Base-by-base conservation (phyloP, 2,329 filamentous ascomycete genomes). In the Curvularia sp. region DNA sequence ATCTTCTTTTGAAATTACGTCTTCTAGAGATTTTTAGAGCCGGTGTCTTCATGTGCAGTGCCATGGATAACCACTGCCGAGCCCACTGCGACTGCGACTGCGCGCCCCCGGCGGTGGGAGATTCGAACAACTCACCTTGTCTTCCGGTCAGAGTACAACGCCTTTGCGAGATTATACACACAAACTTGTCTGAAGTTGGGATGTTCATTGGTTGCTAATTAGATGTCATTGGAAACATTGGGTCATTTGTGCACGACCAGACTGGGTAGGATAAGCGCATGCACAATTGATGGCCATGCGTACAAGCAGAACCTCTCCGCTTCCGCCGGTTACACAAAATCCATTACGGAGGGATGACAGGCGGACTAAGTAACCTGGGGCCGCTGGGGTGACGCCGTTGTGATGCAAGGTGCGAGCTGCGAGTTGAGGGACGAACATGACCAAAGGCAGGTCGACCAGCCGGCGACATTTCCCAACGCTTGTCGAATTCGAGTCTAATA, bases 41-140 rank as follows among this genome's bases (percentile, higher is more conserved):
- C 15, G 42, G 57, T 36, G 45, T 53, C 19, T 36, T 54, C 43
- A 64, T 66, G 60, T 59, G 51, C 34, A 49, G 23, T 30, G 41
- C 41, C 57, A 57, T 59, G 41, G 50, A 49, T 57, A 52, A 53
- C 59, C 47, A 59, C 61, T 47, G 45, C 45, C 39, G 51, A 43
- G 48, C 53, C 57, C 60, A 49, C 61, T 61, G 61, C 64, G 59
- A 49, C 61, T 61, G 61, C 64, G 59, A 60, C 64, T 67, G 70
- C 58, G 58, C 50, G 63, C 52, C 56, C 57, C 65, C 68, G 66
- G 69, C 68, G 71, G 72, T 72, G 68, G 68, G 51, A 49, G 55
- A 66, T 67, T 71, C 62, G 67, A 66, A 65, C 72, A 73, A 62
- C 67, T 64, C 70, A 72, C 52, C 51, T 36, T 47, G 54, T 45